Base-by-base conservation (phyloP, 164 flowering plant species). In the Protea cynaroides region DNA sequence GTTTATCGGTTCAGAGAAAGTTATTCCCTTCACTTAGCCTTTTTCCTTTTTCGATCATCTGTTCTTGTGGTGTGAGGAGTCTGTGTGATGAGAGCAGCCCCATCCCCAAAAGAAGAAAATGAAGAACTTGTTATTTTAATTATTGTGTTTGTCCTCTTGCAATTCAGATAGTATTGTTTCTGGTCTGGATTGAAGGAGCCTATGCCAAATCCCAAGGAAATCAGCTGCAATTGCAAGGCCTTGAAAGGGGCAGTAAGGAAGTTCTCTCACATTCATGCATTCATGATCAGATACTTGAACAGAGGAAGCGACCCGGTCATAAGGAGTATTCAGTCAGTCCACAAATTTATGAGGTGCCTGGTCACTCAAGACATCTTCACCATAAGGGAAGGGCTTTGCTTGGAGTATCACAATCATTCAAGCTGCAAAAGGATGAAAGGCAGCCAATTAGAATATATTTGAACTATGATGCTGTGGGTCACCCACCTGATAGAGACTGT, bases 381-480 rank as follows among this genome's bases (percentile, higher is more conserved):
- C 71, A 69, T 15, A 82, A 69, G 69, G 92, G 96, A 57, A 83
- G 99, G 74, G 71, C 84, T 62, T 79, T 92, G 79, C 94, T 95
- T 51, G 82, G 76, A 25, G 19, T 76, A 25, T 74, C 85, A 17
- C 64, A 66, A 24, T 46, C 49, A 19, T 15, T 58, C 8, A 74
- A 66, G 61, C 65, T 29, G 40, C 78, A 69, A 24, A 76, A 69
- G 50, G 84, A 80, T 73, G 83, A 63, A 22, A 86, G 81, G 71
- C 79, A 78, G 67, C 96, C 97, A 36, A 92, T 95, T 51, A 90
- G 99, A 74, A 95, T 95, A 68, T 95, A 79, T 79, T 71, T 95
- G 52, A 95, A 95, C 74, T 95, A 92, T 81, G 97, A 92, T 83
- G 97, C 97, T 61, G 99, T 95, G 68, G 97, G 99, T 25, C 99